A percentile compares a stretch with the other conserved stretches of the same genome.
Conservation (phyloP, 1,284 basidiomycete genomes). For the Lignosus rhinocerotis region DNA sequence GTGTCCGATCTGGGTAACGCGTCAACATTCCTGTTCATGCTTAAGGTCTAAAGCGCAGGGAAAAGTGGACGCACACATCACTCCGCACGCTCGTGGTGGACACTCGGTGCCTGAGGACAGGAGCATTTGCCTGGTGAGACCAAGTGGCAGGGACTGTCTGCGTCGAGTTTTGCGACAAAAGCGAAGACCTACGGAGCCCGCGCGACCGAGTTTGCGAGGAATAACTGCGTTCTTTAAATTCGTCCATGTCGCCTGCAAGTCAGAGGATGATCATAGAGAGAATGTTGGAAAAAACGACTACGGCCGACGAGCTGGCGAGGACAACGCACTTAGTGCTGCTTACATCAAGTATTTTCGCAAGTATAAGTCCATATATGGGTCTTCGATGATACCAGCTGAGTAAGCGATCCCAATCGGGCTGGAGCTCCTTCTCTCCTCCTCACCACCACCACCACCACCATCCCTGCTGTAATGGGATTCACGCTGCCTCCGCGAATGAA, state of each 20-base stretch:
- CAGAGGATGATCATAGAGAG: not conserved
- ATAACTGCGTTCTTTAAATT: slow-evolving; percentile 23
- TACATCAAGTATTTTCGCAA: not conserved
- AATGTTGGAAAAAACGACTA: not conserved
- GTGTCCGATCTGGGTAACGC: slow-evolving; percentile 24
- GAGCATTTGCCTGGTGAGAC: slow-evolving; percentile 22
- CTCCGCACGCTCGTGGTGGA: slow-evolving; percentile 26
- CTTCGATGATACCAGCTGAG: not conserved
- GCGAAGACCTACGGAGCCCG: slow-evolving; percentile 18
- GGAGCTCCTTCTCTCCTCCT: not conserved
- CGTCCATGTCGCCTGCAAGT: slow-evolving; percentile 26
- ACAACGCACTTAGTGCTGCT: not conserved
- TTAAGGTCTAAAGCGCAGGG: not conserved
- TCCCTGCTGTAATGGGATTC: slow-evolving; percentile 42
- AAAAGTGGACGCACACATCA: slow-evolving; percentile 24
- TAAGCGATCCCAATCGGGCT: not conserved
- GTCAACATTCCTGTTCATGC: not conserved
- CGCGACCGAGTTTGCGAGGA: slow-evolving; percentile 12
- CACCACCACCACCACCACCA: not conserved
- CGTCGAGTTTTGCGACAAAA: slow-evolving; percentile 25
- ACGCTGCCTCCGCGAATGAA: slow-evolving; percentile 41
- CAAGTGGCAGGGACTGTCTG: slow-evolving; percentile 17
- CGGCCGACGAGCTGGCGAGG: not conserved
- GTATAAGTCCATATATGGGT: not conserved
- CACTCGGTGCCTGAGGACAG: slow-evolving; percentile 20